Evolutionary conservation across 768 basidiomycete genomes (phyloP).

Genomic region (Lentinula lateritia): DNA sequence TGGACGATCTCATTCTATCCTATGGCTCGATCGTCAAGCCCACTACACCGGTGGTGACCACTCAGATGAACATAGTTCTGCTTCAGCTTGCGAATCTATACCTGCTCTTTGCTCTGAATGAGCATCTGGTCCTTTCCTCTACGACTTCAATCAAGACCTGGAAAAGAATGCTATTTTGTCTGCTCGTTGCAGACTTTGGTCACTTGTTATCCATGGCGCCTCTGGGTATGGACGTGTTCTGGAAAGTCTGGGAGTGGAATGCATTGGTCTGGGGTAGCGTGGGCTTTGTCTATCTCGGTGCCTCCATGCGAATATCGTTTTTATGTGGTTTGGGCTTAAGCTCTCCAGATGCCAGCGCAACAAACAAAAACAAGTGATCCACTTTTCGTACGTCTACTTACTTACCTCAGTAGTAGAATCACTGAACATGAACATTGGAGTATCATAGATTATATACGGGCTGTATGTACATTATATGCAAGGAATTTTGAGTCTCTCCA

Average conservation of each 20-base stretch:
- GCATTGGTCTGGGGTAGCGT: slow-evolving; percentile 51
- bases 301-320: slow-evolving; percentile 37
- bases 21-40: neutral
- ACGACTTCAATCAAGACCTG: slow-evolving; percentile 34
- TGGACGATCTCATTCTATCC: slow-evolving; percentile 26
- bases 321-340: slow-evolving; percentile 27
- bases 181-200: slow-evolving; percentile 45
- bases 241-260: slow-evolving; percentile 43
- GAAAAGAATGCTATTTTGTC: slow-evolving; percentile 34
- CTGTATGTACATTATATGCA: neutral
- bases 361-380: neutral
- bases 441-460: neutral
- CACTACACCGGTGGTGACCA: neutral
- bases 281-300: slow-evolving; percentile 47
- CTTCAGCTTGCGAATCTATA: slow-evolving; percentile 47
- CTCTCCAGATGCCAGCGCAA: neutral
- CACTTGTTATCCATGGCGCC: slow-evolving; percentile 42
- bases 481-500: no score
- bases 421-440: neutral
- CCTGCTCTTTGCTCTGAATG: slow-evolving; percentile 45
- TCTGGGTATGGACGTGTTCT: slow-evolving; percentile 34
- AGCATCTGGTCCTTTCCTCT: slow-evolving; percentile 42
- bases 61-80: slow-evolving; percentile 32
- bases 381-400: neutral
- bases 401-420: neutral